These are phyloP conservation scores for Cicer pinnatifidum DNA, from an alignment of 306 rosid genomes.

Conservation along the genomic window DNA sequence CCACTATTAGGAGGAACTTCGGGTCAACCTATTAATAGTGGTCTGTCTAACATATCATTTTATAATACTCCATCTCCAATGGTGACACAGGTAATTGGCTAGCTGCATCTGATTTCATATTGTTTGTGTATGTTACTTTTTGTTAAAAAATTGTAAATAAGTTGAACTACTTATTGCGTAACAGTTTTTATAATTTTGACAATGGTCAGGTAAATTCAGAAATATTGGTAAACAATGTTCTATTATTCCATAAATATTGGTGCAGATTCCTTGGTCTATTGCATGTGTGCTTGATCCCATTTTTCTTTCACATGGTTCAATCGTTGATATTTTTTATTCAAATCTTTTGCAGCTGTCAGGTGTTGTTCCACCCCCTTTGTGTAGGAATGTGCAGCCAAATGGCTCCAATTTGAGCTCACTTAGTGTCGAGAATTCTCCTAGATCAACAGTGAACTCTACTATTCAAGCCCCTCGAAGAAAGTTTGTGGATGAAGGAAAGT, in stretches of 20 bases:
- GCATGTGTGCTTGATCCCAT: constrained; percentile 18
- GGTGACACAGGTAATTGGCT: constrained; percentile 80
- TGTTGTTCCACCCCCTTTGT: constrained; percentile 87
- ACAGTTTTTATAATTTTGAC: constrained; percentile 35
- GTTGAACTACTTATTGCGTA: constrained; percentile 9
- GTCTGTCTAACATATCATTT: constrained; percentile 68
- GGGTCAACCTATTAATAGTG: constrained; percentile 63
- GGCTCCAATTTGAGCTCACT: constrained; percentile 65
- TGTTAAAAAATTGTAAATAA: constrained; percentile 25
- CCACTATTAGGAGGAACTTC: constrained; percentile 67
- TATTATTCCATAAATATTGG: constrained; percentile 4
- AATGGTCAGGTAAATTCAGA: constrained; percentile 8
- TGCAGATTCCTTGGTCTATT: constrained; percentile 24
- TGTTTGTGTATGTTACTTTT: constrained; percentile 10
- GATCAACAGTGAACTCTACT: constrained; percentile 82
- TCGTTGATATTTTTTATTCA: constrained; percentile 42
- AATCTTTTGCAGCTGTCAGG: constrained; percentile 74
- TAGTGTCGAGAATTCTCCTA: constrained; percentile 74
- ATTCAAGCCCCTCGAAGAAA: constrained; percentile 94
- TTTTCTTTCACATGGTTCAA: constrained; percentile 36
- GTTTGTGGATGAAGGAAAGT: constrained; percentile 96
- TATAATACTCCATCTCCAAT: constrained; percentile 94
- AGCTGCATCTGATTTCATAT: constrained; percentile 38
- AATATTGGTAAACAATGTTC: constrained; percentile 5
- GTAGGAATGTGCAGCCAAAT: constrained; percentile 74